Conservation (phyloP, 305 asterid species). For the Plantago lanceolata region DNA sequence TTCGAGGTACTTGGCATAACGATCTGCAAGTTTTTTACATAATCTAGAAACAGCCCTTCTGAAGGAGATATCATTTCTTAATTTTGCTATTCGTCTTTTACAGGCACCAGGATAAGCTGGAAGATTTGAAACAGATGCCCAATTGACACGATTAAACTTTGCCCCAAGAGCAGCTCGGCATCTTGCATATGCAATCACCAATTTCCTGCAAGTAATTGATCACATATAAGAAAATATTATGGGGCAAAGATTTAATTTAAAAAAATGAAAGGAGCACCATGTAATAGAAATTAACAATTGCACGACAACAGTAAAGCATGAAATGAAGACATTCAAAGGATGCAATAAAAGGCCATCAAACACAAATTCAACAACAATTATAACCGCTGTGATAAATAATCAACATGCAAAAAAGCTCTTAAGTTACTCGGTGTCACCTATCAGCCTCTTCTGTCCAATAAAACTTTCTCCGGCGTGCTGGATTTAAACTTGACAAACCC, state of each 20-base stretch:
- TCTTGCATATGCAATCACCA: slow-evolving; percentile 77
- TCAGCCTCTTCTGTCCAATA: slow-evolving; percentile 85
- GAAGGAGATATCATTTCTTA: slow-evolving; percentile 45
- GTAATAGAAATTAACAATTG: background rate
- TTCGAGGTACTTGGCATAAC: slow-evolving; percentile 55
- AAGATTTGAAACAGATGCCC: slow-evolving; percentile 67
- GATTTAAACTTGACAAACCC: slow-evolving; percentile 45
- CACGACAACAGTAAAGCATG: no score
- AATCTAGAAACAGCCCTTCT: slow-evolving; percentile 69
- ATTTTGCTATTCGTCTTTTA: slow-evolving; percentile 73
- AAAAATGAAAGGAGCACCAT: no score
- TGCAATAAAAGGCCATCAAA: background rate
- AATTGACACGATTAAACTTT: slow-evolving; percentile 62
- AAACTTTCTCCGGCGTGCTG: slow-evolving; percentile 55
- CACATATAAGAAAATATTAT: slow-evolving; percentile 25
- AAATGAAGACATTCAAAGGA: background rate
- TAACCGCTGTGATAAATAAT: slow-evolving; percentile 23
- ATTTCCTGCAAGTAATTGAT: slow-evolving; percentile 47
- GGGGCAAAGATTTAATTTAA: background rate
- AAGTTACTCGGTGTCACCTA: slow-evolving; percentile 47
- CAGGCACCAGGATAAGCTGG: slow-evolving; percentile 81
- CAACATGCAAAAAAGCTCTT: slow-evolving; percentile 16
- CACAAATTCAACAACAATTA: slow-evolving; percentile 1
- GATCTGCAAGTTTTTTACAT: slow-evolving; percentile 60
- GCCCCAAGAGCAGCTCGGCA: slow-evolving; percentile 79